Evolutionary conservation across 108 stramenopile genomes (phyloP).

Genomic region (Schizochytrium sp.): DNA sequence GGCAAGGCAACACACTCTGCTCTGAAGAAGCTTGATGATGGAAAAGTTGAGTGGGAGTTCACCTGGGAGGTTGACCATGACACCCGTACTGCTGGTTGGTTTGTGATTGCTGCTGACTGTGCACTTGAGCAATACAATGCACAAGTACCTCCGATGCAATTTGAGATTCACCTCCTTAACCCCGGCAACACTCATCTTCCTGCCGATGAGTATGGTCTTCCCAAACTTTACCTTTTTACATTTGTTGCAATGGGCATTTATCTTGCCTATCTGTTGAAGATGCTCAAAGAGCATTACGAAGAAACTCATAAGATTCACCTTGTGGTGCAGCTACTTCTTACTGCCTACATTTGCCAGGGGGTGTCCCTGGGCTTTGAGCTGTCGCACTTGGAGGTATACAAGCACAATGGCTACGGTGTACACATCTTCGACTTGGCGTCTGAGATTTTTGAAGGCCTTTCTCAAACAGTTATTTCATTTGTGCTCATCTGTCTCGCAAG

Average conservation of each 20-base stretch:
- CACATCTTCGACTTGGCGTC: conserved; percentile 34
- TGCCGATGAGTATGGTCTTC: conserved; percentile 49
- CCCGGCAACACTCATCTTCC: conserved; percentile 57
- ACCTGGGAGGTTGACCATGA: conserved; percentile 27
- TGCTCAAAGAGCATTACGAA: conserved; percentile 32
- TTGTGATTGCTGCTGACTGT: conserved; percentile 43
- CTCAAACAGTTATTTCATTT: conserved; percentile 52
- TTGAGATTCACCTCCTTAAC: conserved; percentile 35
- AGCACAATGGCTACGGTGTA: conserved; percentile 27
- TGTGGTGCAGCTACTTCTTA: conserved; percentile 48
- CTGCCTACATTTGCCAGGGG: conserved; percentile 21
- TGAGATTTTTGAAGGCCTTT: conserved; percentile 39
- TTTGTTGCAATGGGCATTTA: conserved; percentile 43
- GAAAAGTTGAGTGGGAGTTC: conserved; percentile 60
- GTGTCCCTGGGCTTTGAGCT: conserved; percentile 51
- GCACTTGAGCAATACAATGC: conserved; percentile 54
- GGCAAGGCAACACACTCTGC: conserved; percentile 40
- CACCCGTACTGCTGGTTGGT: conserved; percentile 47
- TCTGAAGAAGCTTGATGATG: conserved; percentile 12
- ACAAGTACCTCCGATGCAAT: conserved; percentile 25
- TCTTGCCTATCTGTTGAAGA: neutral
- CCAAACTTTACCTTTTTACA: conserved; percentile 51
- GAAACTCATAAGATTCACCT: conserved; percentile 40
- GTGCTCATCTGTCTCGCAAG: conserved; percentile 52
- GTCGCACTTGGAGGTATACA: conserved; percentile 15